A percentile compares a stretch with the other conserved stretches of the same genome.
Evolutionary conservation across 345 rosid species (phyloP).

Genomic region (Eucalyptus erythrocorys): DNA sequence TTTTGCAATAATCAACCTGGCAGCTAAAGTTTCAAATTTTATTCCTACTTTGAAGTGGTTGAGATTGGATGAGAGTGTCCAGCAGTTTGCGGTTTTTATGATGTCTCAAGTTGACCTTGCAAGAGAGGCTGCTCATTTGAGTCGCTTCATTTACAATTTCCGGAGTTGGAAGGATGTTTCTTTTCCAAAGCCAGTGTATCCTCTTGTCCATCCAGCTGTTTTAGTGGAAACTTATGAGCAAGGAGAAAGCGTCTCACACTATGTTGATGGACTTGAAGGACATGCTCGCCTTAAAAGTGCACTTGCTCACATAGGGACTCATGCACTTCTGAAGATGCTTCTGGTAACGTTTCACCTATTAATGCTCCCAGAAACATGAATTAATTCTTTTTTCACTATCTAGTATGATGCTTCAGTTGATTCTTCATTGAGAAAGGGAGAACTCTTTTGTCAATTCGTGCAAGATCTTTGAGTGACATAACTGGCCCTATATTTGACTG

Average conservation of each 20-base stretch:
- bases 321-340: slow-evolving; percentile 98
- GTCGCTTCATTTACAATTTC: slow-evolving; percentile 88
- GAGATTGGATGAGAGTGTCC: slow-evolving; percentile 93
- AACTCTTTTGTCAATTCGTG: neutral
- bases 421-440: neutral
- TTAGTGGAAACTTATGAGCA: slow-evolving; percentile 91
- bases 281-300: slow-evolving; percentile 53
- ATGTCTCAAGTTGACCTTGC: slow-evolving; percentile 99
- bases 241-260: slow-evolving; percentile 82
- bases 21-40: slow-evolving; percentile 51
- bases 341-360: slow-evolving; percentile 33
- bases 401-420: neutral
- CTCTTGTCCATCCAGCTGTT: slow-evolving; percentile 96
- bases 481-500: neutral
- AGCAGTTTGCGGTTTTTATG: slow-evolving; percentile 92
- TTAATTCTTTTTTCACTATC: neutral
- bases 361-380: neutral
- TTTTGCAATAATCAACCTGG: slow-evolving; percentile 67
- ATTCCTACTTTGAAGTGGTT: slow-evolving; percentile 87
- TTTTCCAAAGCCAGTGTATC: slow-evolving; percentile 92
- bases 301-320: slow-evolving; percentile 93
- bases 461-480: neutral
- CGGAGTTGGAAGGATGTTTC: slow-evolving; percentile 92
- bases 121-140: slow-evolving; percentile 96
- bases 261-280: slow-evolving; percentile 73